These are phyloP conservation scores for Stylosanthes scabra DNA, from an alignment of 331 rosid species.

Conservation along the genomic window DNA sequence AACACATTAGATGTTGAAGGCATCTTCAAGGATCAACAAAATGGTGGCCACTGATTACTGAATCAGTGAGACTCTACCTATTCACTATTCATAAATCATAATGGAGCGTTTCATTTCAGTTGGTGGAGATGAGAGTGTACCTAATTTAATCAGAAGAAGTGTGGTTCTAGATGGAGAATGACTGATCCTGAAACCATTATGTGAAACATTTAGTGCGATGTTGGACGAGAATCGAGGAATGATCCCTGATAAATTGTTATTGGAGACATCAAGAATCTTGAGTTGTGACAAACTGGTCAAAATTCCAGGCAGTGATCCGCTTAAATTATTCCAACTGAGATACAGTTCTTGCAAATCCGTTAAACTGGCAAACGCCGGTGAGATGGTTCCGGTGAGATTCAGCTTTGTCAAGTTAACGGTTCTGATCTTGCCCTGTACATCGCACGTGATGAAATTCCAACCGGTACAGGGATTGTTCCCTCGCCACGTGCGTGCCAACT, in stretches of 20 bases:
- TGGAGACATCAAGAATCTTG: neutral
- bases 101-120: too few species aligned
- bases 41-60: too few species aligned
- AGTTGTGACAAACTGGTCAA: neutral
- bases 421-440: neutral
- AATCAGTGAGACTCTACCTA: too few species aligned
- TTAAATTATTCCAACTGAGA: neutral
- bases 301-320: neutral
- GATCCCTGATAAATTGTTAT: neutral
- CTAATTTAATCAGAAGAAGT: too few species aligned
- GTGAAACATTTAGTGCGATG: neutral
- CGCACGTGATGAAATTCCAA: too few species aligned
- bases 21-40: too few species aligned
- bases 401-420: neutral
- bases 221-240: neutral
- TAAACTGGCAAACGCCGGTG: neutral
- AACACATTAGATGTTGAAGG: too few species aligned
- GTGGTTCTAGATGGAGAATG: too few species aligned
- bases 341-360: neutral
- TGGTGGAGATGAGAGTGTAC: too few species aligned
- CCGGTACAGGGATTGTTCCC: too few species aligned
- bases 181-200: neutral
- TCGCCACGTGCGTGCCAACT: too few species aligned
- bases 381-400: neutral
- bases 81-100: too few species aligned